phyloP scores from a whole-genome alignment of 164 flowering plant species.

The Sedum album region DNA sequence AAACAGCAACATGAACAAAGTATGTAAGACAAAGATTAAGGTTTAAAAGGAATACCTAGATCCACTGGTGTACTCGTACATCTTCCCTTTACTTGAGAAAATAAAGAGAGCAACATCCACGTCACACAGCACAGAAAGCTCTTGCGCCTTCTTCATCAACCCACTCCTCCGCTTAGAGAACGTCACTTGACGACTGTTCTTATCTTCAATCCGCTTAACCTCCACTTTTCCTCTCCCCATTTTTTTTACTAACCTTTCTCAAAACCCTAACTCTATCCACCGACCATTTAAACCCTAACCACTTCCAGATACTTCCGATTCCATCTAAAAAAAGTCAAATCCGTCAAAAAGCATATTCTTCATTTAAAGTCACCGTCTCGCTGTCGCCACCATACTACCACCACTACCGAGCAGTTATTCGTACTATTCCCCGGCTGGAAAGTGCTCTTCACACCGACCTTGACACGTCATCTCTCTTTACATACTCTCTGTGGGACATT shows the following conservation, averaged over 20 bases:
- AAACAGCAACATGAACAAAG: not conserved
- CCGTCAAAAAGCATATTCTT: not conserved
- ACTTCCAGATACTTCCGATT: not conserved
- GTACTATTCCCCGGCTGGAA: not conserved
- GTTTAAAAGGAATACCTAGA: slow-evolving; percentile 10
- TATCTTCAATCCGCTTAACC: slow-evolving; percentile 20
- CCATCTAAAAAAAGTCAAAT: not conserved
- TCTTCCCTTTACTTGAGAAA: slow-evolving; percentile 15
- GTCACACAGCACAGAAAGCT: slow-evolving; percentile 16
- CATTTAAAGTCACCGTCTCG: not conserved
- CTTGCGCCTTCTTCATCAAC: slow-evolving; percentile 15
- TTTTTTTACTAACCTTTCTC: not conserved
- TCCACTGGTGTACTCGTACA: slow-evolving; percentile 13
- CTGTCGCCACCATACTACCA: not conserved
- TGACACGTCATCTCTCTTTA: not conserved
- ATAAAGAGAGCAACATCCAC: slow-evolving; percentile 16
- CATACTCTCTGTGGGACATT: not conserved
- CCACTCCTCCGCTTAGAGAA: slow-evolving; percentile 19
- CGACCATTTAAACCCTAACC: not conserved
- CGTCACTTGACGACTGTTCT: slow-evolving; percentile 18
- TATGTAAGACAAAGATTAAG: not conserved
- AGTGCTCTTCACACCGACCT: not conserved
- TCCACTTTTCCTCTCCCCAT: slow-evolving; percentile 21
- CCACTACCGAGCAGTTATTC: not conserved
- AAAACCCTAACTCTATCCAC: not conserved